phyloP scores from a whole-genome alignment of 2,329 filamentous ascomycete genomes.

The Aspergillus sp. region DNA sequence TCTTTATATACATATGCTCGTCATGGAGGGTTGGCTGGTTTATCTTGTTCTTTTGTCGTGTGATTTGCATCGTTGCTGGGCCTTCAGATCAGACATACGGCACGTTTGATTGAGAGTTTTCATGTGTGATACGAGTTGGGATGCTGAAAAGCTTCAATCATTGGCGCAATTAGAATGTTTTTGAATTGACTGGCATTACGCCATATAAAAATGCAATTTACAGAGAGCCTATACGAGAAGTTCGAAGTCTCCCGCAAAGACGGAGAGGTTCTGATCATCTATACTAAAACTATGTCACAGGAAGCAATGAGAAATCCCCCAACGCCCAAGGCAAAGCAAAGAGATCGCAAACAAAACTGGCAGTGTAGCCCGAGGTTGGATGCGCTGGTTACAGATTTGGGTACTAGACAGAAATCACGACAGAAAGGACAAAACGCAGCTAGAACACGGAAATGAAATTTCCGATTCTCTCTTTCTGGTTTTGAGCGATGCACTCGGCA shows the following conservation, averaged over 20 bases:
- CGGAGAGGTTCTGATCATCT: constrained; percentile 10
- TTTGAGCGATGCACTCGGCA: constrained; percentile 98
- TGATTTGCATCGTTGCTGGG: neutral
- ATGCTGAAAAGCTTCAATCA: too few relatives aligned
- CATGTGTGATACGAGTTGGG: too few relatives aligned
- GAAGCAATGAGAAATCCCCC: constrained; percentile 13
- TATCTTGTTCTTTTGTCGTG: neutral
- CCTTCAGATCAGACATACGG: too few relatives aligned
- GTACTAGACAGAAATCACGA: constrained; percentile 16
- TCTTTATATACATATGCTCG: neutral
- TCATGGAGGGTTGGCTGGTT: neutral
- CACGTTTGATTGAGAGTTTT: too few relatives aligned
- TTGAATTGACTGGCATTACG: too few relatives aligned
- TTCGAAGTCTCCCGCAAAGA: neutral
- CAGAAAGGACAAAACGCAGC: constrained; percentile 29
- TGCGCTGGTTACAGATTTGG: constrained; percentile 34
- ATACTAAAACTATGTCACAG: constrained; percentile 24
- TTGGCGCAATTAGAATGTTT: too few relatives aligned
- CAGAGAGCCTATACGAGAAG: too few relatives aligned
- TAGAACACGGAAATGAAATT: constrained; percentile 99
- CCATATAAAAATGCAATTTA: too few relatives aligned
- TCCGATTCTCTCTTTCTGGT: constrained; percentile 97
- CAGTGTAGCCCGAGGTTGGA: constrained; percentile 21
- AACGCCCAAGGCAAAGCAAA: constrained; percentile 26
- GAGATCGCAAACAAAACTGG: constrained; percentile 16